Conservation (phyloP, 1,284 basidiomycete genomes). For the Irpex rosettiformis region DNA sequence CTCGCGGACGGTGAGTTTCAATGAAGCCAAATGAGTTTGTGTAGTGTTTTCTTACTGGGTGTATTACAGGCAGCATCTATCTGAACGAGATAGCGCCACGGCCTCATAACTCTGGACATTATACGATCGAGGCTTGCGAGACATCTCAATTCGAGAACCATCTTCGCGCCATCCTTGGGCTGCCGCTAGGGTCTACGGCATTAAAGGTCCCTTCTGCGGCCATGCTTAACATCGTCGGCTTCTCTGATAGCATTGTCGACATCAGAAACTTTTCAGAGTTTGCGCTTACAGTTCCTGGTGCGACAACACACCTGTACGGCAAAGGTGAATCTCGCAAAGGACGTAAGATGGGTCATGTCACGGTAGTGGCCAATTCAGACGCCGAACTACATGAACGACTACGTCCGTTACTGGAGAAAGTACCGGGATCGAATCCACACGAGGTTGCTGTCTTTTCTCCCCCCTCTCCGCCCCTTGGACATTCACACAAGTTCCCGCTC, state of each 20-base stretch:
- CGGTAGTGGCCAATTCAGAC: constrained; percentile 82
- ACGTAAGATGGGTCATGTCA: constrained; percentile 98
- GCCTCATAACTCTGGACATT: constrained; percentile 98
- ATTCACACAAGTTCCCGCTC: constrained; percentile 71
- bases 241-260: constrained; percentile 63
- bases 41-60: constrained; percentile 7
- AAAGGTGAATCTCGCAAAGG: constrained; percentile 89
- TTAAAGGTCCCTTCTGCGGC: constrained; percentile 86
- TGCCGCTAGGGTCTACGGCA: constrained; percentile 87
- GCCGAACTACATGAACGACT: constrained; percentile 70
- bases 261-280: constrained; percentile 51
- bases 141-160: constrained; percentile 99
- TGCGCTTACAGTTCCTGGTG: constrained; percentile 71
- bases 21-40: not conserved
- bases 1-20: constrained; percentile 70
- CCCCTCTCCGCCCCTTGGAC: constrained; percentile 37
- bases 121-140: constrained; percentile 98
- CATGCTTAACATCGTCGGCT: constrained; percentile 95
- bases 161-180: constrained; percentile 89
- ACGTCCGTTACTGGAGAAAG: constrained; percentile 64
- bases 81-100: constrained; percentile 99
- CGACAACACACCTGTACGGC: constrained; percentile 89
- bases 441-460: constrained; percentile 62
- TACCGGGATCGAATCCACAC: constrained; percentile 49
- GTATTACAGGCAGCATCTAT: constrained; percentile 62